Conservation (phyloP, 1,139 yeast species). For the Ogataea hybrid region DNA sequence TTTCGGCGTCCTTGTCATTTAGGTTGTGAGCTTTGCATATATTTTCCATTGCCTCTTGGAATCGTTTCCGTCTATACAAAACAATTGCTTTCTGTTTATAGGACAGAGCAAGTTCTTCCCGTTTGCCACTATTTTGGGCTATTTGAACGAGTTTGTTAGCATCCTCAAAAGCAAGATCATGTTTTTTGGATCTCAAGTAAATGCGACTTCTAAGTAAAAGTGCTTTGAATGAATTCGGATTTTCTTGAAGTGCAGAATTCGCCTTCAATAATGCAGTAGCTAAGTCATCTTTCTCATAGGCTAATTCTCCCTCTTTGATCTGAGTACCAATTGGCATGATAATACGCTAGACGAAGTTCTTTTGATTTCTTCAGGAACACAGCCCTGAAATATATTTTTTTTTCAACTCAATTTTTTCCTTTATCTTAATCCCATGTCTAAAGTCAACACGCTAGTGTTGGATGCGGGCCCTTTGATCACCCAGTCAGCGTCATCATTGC, state of each 20-base stretch:
- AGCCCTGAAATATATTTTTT: conserved; percentile 5
- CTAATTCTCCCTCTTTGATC: conserved; percentile 28
- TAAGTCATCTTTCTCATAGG: conserved; percentile 38
- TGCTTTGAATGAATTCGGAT: conserved; percentile 51
- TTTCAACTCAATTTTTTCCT: not conserved
- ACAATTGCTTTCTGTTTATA: conserved; percentile 59
- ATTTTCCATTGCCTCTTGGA: conserved; percentile 45
- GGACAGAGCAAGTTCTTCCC: conserved; percentile 54
- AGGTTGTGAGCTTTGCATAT: conserved; percentile 49
- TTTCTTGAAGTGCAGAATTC: conserved; percentile 33
- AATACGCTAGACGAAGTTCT: not conserved
- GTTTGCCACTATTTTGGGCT: conserved; percentile 51
- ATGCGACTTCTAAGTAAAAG: conserved; percentile 55
- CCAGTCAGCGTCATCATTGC: conserved; percentile 73
- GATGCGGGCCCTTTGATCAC: conserved; percentile 96
- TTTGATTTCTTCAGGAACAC: not conserved
- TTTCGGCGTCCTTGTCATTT: conserved; percentile 41
- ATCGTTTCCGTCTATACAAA: conserved; percentile 46
- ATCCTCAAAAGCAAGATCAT: conserved; percentile 49
- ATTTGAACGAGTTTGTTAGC: conserved; percentile 53
- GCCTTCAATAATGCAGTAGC: conserved; percentile 37
- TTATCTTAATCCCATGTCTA: conserved; percentile 19
- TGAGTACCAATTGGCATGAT: conserved; percentile 13
- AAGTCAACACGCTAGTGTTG: conserved; percentile 61
- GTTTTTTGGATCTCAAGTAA: conserved; percentile 50